Evolutionary conservation across 2,329 filamentous ascomycete genomes (phyloP).

Genomic region (Xylaria sp.): DNA sequence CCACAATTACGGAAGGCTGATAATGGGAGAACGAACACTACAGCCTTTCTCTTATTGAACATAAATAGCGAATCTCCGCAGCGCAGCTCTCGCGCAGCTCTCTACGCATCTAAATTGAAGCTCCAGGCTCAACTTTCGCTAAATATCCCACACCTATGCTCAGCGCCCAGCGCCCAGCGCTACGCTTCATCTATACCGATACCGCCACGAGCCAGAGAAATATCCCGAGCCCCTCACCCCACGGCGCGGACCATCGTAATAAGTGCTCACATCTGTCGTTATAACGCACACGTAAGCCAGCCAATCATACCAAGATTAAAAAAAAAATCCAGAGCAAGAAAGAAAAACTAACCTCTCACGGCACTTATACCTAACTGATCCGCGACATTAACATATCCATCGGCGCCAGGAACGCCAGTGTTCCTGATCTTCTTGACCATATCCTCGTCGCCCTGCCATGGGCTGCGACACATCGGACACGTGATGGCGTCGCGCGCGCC

Average conservation of each 20-base stretch:
- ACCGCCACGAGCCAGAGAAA: neutral
- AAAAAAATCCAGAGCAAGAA: neutral
- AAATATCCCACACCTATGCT: no score
- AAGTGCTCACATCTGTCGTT: constrained; percentile 20
- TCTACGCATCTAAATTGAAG: no score
- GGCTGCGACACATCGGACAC: constrained; percentile 66
- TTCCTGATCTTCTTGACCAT: constrained; percentile 52
- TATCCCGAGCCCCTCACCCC: neutral
- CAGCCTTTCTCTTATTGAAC: no score
- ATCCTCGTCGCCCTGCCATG: constrained; percentile 57
- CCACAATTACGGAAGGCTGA: no score
- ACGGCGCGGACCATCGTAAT: constrained; percentile 3
- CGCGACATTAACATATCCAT: constrained; percentile 69
- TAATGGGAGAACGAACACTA: no score
- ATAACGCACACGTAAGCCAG: no score
- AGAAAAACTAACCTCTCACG: constrained; percentile 50
- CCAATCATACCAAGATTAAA: no score
- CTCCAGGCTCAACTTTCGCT: no score
- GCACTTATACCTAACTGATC: constrained; percentile 63
- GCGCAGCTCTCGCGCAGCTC: no score
- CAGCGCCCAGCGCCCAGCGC: no score
- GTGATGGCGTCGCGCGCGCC: constrained; percentile 49
- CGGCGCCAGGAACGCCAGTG: constrained; percentile 47
- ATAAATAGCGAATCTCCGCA: no score
- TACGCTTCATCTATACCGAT: neutral